Percentiles rank a stretch among this genome's conserved stretches.
phyloP scores from a whole-genome alignment of 768 basidiomycete genomes.

The Lactarius sanguifluus region DNA sequence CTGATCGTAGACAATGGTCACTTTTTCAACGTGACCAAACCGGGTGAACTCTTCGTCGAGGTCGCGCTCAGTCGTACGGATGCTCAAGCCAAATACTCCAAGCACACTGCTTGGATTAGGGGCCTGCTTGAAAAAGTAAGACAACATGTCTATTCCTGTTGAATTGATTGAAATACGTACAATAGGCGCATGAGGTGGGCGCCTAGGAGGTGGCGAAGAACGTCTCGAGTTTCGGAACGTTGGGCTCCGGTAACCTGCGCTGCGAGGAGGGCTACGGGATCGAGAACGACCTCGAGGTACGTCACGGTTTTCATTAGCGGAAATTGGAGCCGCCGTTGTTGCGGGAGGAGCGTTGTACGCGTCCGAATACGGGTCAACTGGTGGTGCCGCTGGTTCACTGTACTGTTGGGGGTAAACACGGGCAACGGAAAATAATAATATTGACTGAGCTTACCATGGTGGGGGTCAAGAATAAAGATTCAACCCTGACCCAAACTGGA shows the following conservation, averaged over 20 bases:
- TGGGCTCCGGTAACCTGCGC: conserved; percentile 64
- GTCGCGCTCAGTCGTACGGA: conserved; percentile 90
- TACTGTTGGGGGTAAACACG: conserved; percentile 47
- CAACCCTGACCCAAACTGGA: conserved; percentile 36
- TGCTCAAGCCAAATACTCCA: conserved; percentile 98
- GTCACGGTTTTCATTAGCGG: conserved; percentile 54
- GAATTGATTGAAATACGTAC: conserved; percentile 46
- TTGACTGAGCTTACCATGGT: conserved; percentile 61
- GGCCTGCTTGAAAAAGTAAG: conserved; percentile 56
- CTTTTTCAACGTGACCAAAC: conserved; percentile 89
- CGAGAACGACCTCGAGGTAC: conserved; percentile 66
- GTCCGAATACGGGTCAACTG: conserved; percentile 81
- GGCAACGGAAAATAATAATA: background rate
- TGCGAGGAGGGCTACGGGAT: conserved; percentile 62
- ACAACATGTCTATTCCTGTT: conserved; percentile 24
- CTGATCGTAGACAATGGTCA: conserved; percentile 96
- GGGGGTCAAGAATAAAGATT: conserved; percentile 40
- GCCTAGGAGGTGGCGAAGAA: conserved; percentile 53
- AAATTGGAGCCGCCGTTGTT: conserved; percentile 41
- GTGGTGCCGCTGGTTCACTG: conserved; percentile 55
- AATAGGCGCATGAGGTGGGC: conserved; percentile 70
- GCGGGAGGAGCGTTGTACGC: conserved; percentile 70
- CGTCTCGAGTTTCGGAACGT: conserved; percentile 46
- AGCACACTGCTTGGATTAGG: conserved; percentile 86
- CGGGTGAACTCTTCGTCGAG: conserved; percentile 92